Percentiles rank a stretch among this genome's conserved stretches.
phyloP scores from a whole-genome alignment of 106 monocot genomes.

The Acorus calamus region DNA sequence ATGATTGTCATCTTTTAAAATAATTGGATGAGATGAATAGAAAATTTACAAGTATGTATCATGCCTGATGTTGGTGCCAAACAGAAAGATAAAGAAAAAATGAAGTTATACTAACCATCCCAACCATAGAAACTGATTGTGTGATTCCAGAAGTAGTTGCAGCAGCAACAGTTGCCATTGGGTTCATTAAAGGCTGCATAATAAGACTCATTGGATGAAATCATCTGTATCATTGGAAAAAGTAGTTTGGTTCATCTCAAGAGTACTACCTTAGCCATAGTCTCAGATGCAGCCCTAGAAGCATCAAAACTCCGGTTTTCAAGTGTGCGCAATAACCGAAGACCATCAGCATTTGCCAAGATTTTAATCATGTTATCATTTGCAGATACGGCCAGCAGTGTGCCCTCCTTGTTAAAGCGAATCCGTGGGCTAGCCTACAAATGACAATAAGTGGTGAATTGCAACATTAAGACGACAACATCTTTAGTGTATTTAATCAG shows the following conservation, averaged over 20 bases:
- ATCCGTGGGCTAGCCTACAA: slow-evolving; percentile 63
- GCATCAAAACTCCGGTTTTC: slow-evolving; percentile 55
- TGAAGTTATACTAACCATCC: slow-evolving; percentile 24
- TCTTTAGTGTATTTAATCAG: neutral
- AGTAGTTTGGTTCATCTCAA: too few relatives aligned
- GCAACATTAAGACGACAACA: neutral
- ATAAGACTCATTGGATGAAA: too few relatives aligned
- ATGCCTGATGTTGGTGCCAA: too few relatives aligned
- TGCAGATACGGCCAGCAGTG: slow-evolving; percentile 70
- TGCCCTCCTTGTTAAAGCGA: slow-evolving; percentile 77
- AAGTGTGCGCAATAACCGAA: slow-evolving; percentile 49
- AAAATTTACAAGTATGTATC: too few relatives aligned
- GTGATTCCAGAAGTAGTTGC: slow-evolving; percentile 33
- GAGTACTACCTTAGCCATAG: slow-evolving; percentile 34
- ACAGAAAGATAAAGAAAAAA: neutral
- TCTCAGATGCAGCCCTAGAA: slow-evolving; percentile 31
- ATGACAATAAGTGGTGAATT: neutral
- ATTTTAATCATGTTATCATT: slow-evolving; percentile 77
- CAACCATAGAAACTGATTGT: slow-evolving; percentile 34
- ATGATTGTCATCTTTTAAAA: too few relatives aligned
- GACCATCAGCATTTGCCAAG: slow-evolving; percentile 75
- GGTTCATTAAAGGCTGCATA: slow-evolving; percentile 62
- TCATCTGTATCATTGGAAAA: too few relatives aligned
- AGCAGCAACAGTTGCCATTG: slow-evolving; percentile 40
- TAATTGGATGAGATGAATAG: too few relatives aligned